Evolutionary conservation across 768 basidiomycete genomes (phyloP), one percentile per base, ranked within the genome.

Genomic region (Omphalotus guepiniiformis): DNA sequence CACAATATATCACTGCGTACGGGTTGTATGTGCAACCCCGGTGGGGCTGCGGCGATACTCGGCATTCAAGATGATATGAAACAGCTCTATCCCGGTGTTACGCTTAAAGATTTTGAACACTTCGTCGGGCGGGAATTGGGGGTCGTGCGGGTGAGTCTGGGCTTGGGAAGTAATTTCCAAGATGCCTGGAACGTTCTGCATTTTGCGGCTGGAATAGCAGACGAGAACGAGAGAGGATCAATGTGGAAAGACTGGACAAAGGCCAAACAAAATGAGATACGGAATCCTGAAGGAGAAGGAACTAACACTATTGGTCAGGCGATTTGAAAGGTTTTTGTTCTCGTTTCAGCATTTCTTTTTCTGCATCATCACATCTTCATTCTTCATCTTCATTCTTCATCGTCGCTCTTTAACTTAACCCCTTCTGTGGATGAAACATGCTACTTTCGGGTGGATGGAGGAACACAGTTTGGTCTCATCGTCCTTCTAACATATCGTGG

Each of bases 11-110:
- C 88, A 15, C 65, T 92, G 26, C 82, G 89, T 35, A 88, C 88
- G 2, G 89, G 89, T 0, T 93, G 89, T 62, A 83, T 91, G 79
- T 93, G 90, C 59, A 93, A 92, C 53, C 87, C 89, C 13, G 90
- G 90, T 8, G 89, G 82, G 15, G 85, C 88, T 0, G 80, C 86
- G 1, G 77, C 84, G 4, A 65, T 92, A 13, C 72, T 90, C 4
- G 82, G 82, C 0, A 75, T 89, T 25, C 66, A 80, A 49, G 70
- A 75, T 16, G 73, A 82, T 48, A 90, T 89, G 87, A 66, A 70
- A 4, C 65, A 61, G 12, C 72, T 89, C 0, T 79, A 73, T 51
- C 66, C 72, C 1, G 84, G 83, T 4, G 73, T 80, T 32, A 82
- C 79, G 4, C 69, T 85, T 40, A 66, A 69, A 21, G 82, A 82